Base-by-base conservation (phyloP, 352 stramenopile species). In the Thraustochytrium striatum region DNA sequence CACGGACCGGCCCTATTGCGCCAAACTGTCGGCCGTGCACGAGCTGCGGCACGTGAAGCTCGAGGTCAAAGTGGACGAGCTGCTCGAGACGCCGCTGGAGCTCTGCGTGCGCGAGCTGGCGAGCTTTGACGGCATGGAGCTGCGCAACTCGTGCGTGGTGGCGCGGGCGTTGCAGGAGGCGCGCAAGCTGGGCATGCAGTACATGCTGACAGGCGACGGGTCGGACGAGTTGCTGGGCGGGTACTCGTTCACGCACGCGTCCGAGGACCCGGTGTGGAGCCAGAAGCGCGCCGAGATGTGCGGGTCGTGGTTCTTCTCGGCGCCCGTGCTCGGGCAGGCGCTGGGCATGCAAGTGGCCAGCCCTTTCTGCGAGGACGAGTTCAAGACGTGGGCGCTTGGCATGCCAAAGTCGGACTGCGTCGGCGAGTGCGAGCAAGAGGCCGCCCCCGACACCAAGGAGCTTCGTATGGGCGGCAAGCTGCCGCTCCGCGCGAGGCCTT, bases 171-270 rank as follows among this genome's bases (percentile, higher is more conserved):
- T 95, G 16, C 57, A 85, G 44, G 78, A 87, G 9, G 91, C 91
- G 2, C 59, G 82, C 0, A 68, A 83, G 16, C 82, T 82, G 8
- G 90, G 90, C 2, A 87, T 92, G 3, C 86, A 83, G 13, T 73
- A 87, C 39, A 85, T 93, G 2, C 73, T 95, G 41, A 93, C 90
- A 19, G 91, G 91, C 11, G 91, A 95, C 78, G 91, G 85, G 13
- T 87, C 91, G 1, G 91, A 95, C 81, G 91, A 95, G 79, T 82
- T 95, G 7, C 93, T 95, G 68, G 91, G 89, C 35, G 91, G 85
- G 7, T 95, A 95, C 83, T 88, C 85, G 21, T 95, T 95, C 84
- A 93, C 90, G 78, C 88, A 90, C 43, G 83, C 62, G 32, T 89
- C 91, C 82, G 84, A 84, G 7, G 84, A 91, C 43, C 83, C 83